Base-by-base conservation (phyloP, 1,284 basidiomycete genomes). In the Leccinum laetum region DNA sequence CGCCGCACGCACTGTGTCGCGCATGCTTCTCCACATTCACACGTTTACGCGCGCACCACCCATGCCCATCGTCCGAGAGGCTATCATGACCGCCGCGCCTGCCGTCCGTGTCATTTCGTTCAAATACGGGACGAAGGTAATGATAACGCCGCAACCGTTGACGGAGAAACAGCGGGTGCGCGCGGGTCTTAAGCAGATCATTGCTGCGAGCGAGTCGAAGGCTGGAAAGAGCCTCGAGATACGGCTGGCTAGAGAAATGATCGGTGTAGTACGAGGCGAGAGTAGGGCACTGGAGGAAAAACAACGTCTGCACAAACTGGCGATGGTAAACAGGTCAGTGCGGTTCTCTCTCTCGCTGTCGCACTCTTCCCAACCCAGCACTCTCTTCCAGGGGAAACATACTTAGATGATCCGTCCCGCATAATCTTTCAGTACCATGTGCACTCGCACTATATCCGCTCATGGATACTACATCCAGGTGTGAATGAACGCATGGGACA, bases 271-370 rank as follows among this genome's bases (percentile, higher is more conserved):
- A 4, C 84, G 89, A 70, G 90, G 89, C 3, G 78, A 78, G 37
- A 86, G 84, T 60, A 81, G 81, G 37, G 83, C 83, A 39, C 79
- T 90, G 65, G 80, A 83, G 79, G 69, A 71, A 57, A 70, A 70
- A 35, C 32, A 64, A 44, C 81, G 86, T 62, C 75, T 86, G 61
- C 95, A 96, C 75, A 84, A 82, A 71, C 72, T 85, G 46, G 95
- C 91, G 1, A 91, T 91, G 82, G 83, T 91, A 41, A 94, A 94
- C 77, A 89, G 95, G 93, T 94, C 69, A 64, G 90, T 37, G 0
- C 5, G 8, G 16, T 53, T 39, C 8, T 9, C 26, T 8, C 32
- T 16, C n/a, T 64, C 2, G 14, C 14, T 8, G 4, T 35, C 44
- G 3, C 18, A 21, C 5, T 56, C 10, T 5, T 4, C 1, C 52